These are phyloP conservation scores for Rhynchospora tenuis DNA, from an alignment of 176 grass and related monocot genomes.

Conservation along the genomic window DNA sequence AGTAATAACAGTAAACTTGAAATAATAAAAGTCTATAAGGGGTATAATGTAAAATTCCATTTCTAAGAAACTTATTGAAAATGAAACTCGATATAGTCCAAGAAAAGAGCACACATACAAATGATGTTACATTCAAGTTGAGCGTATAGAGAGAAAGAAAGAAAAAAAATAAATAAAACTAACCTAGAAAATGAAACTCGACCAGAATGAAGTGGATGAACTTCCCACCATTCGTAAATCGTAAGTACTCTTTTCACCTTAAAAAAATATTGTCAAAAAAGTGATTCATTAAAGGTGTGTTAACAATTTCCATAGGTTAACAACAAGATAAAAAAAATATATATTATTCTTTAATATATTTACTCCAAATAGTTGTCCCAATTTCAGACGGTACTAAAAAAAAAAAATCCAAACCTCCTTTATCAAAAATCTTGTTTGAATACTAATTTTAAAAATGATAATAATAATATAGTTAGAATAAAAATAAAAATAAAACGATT, in stretches of 20 bases:
- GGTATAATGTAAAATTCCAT: no score
- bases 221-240: slow-evolving; percentile 62
- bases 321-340: background rate
- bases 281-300: background rate
- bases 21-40: no score
- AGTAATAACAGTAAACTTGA: no score
- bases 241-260: slow-evolving; percentile 88
- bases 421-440: slow-evolving; percentile 76
- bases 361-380: slow-evolving; percentile 65
- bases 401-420: slow-evolving; percentile 96
- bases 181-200: slow-evolving; percentile 95
- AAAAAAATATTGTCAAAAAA: slow-evolving; percentile 8
- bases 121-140: no score
- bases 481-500: background rate
- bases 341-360: slow-evolving; percentile 85
- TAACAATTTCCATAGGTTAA: background rate
- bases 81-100: no score
- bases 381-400: slow-evolving; percentile 81
- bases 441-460: slow-evolving; percentile 38
- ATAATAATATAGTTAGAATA: background rate
- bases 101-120: no score
- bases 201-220: slow-evolving; percentile 79
- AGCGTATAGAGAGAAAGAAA: no score
- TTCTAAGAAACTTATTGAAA: no score
- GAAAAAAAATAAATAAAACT: slow-evolving; percentile 7